phyloP scores from a whole-genome alignment of 164 flowering plant genomes.

The Umbilicus rupestris region DNA sequence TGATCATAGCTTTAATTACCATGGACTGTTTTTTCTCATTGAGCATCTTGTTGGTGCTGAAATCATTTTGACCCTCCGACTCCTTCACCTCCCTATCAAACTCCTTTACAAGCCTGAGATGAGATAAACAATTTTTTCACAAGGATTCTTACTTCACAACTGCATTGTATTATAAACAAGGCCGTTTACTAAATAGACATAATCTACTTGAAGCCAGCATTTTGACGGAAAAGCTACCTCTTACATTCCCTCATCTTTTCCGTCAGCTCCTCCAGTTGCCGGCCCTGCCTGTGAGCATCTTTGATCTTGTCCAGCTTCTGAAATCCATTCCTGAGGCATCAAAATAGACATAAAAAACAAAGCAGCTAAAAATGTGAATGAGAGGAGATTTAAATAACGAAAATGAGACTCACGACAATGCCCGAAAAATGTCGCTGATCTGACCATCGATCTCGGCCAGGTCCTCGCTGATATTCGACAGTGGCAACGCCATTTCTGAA shows the following conservation, averaged over 20 bases:
- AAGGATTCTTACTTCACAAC: too few species aligned
- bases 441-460: constrained; percentile 80
- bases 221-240: constrained; percentile 33
- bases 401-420: constrained; percentile 60
- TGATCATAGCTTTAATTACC: constrained; percentile 22
- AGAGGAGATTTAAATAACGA: not conserved
- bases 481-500: constrained; percentile 15
- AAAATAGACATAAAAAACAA: not conserved
- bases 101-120: constrained; percentile 68
- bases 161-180: too few species aligned
- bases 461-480: constrained; percentile 69
- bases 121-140: not conserved
- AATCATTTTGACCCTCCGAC: constrained; percentile 36
- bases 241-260: constrained; percentile 90
- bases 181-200: too few species aligned
- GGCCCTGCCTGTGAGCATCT: constrained; percentile 64
- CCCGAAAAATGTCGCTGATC: constrained; percentile 71
- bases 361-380: not conserved
- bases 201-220: too few species aligned
- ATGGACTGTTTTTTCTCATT: constrained; percentile 73
- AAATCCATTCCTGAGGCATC: constrained; percentile 64
- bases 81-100: constrained; percentile 66
- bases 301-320: constrained; percentile 89
- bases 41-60: constrained; percentile 47
- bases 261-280: constrained; percentile 87